These are phyloP conservation scores for Peterozyma xylosa DNA, from an alignment of 805 yeast genomes.

Conservation along the genomic window DNA sequence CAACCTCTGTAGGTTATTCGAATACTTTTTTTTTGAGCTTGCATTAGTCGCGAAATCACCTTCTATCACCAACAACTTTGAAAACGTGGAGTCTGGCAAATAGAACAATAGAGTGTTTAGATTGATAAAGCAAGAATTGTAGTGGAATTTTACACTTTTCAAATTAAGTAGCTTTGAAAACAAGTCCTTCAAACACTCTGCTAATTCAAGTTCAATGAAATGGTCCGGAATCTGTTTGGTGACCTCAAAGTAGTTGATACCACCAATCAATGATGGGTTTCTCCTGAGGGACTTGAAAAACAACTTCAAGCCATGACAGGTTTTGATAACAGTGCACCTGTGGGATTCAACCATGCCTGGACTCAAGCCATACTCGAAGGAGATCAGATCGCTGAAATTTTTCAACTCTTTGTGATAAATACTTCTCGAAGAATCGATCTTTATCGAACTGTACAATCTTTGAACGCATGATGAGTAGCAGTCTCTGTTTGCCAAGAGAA, in stretches of 20 bases:
- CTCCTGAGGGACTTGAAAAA: conserved; percentile 12
- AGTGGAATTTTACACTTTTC: conserved; percentile 13
- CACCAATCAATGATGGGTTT: conserved; percentile 5
- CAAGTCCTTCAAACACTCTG: conserved; percentile 10
- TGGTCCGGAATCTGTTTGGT: conserved; percentile 16
- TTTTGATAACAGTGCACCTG: conserved; percentile 12
- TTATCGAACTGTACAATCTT: conserved; percentile 16
- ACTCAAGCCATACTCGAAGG: conserved; percentile 1
- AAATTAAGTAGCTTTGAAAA: conserved; percentile 10
- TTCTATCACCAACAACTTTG: conserved; percentile 8
- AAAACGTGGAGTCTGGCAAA: conserved; percentile 2
- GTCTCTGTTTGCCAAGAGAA: conserved; percentile 11
- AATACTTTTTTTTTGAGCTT: conserved; percentile 8
- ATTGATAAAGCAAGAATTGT: conserved; percentile 14
- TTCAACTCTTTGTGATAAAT: conserved; percentile 16
- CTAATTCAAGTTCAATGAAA: conserved; percentile 15
- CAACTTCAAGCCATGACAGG: conserved; percentile 15
- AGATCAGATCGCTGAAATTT: conserved; percentile 10
- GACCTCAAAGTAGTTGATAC: conserved; percentile 14
- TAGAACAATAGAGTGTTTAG: conserved; percentile 5
- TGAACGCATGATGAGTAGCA: conserved; percentile 9
- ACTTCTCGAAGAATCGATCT: conserved; percentile 15
- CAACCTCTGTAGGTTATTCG: not conserved
- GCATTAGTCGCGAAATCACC: conserved; percentile 9
- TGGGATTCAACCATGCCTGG: not conserved